Evolutionary conservation across 1,284 basidiomycete genomes (phyloP).

Genomic region (Gymnopus androsaceus): DNA sequence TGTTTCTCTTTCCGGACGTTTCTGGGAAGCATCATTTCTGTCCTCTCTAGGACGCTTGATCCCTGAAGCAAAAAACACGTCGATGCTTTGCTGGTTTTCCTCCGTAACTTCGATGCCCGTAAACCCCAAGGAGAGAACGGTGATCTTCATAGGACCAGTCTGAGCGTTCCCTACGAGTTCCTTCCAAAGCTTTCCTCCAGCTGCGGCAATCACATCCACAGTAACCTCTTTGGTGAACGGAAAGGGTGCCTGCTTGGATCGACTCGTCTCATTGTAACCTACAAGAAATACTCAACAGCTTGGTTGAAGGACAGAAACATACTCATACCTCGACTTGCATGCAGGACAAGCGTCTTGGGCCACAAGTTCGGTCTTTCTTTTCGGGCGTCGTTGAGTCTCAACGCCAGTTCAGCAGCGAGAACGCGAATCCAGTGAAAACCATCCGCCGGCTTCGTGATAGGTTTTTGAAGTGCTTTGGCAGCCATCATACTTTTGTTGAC

Average conservation of each 20-base stretch:
- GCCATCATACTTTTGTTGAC: constrained; percentile 92
- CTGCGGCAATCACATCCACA: constrained; percentile 76
- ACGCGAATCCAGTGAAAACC: constrained; percentile 91
- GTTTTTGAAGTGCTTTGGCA: constrained; percentile 85
- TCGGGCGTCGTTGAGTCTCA: constrained; percentile 84
- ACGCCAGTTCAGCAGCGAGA: constrained; percentile 85
- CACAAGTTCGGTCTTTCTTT: constrained; percentile 76
- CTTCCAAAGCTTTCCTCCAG: constrained; percentile 85
- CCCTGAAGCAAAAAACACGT: constrained; percentile 69
- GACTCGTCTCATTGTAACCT: constrained; percentile 70
- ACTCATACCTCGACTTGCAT: constrained; percentile 64
- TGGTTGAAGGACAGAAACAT: neutral
- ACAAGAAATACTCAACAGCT: constrained; percentile 14
- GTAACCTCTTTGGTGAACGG: constrained; percentile 77
- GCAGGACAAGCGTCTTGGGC: constrained; percentile 90
- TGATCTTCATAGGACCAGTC: constrained; percentile 63
- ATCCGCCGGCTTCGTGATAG: constrained; percentile 71
- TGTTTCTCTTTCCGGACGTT: neutral
- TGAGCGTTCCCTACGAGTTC: constrained; percentile 70
- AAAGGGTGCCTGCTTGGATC: constrained; percentile 83
- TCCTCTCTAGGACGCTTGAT: constrained; percentile 35
- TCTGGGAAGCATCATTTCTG: constrained; percentile 14
- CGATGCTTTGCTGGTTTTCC: constrained; percentile 82
- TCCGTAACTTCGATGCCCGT: constrained; percentile 82
- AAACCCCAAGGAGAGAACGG: constrained; percentile 78